These are phyloP conservation scores for Chlorella sp. DNA, from an alignment of 139 green algal species.

Conservation along the genomic window DNA sequence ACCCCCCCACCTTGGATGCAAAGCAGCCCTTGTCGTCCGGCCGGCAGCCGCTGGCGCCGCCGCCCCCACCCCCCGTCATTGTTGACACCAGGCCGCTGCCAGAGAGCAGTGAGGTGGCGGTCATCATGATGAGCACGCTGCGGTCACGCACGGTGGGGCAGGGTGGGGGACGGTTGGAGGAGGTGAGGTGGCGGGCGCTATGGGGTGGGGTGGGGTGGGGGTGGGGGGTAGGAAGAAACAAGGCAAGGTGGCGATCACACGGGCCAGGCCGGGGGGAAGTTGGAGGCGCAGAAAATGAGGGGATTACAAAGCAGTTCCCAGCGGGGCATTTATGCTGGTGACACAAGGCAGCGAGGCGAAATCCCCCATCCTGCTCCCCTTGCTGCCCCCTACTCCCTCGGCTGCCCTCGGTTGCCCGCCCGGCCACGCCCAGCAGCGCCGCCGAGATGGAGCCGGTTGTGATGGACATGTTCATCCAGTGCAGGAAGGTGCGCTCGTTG, in stretches of 20 bases:
- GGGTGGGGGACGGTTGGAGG: too few species aligned
- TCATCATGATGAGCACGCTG: slow-evolving; percentile 77
- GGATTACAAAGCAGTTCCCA: too few species aligned
- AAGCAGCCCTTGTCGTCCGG: slow-evolving; percentile 16
- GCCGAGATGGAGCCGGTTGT: too few species aligned
- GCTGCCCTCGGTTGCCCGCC: not conserved
- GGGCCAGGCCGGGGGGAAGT: too few species aligned
- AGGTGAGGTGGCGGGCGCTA: too few species aligned
- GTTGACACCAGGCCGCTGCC: not conserved
- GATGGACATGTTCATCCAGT: slow-evolving; percentile 90
- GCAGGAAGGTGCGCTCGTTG: slow-evolving; percentile 93
- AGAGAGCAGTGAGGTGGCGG: slow-evolving; percentile 58
- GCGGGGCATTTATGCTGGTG: too few species aligned
- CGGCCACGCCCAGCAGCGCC: slow-evolving; percentile 9
- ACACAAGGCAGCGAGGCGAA: not conserved
- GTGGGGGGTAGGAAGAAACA: too few species aligned
- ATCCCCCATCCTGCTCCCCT: not conserved
- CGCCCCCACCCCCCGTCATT: not conserved
- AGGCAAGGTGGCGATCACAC: too few species aligned
- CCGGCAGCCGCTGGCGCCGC: not conserved
- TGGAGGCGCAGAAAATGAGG: too few species aligned
- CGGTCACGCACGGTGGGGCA: not conserved
- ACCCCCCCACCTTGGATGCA: slow-evolving; percentile 37
- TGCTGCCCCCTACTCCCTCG: not conserved
- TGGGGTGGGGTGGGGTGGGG: too few species aligned